Percentiles rank a stretch among this genome's conserved stretches.
These are phyloP conservation scores for Cajanus cajan DNA, from an alignment of 306 rosid species.

Conservation along the genomic window DNA sequence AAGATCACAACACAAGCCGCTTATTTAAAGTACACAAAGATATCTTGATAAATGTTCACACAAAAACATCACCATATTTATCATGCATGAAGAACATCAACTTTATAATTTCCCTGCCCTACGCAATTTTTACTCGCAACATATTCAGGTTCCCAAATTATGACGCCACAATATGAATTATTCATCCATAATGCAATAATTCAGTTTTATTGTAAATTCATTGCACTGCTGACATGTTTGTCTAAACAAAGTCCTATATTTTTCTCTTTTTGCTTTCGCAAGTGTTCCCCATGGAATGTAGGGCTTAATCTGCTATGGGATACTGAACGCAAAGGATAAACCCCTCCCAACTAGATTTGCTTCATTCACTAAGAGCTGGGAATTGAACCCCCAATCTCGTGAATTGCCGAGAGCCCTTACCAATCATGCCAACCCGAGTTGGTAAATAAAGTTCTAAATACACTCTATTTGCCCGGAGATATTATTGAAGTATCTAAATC, in stretches of 20 bases:
- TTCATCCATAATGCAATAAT: conserved; percentile 9
- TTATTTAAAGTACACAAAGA: background rate
- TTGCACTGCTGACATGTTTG: background rate
- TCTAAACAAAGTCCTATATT: background rate
- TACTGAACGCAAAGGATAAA: background rate
- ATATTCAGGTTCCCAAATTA: conserved; percentile 2
- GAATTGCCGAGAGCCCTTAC: background rate
- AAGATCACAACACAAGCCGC: conserved; percentile 27
- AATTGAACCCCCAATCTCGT: background rate
- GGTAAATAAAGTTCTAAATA: background rate
- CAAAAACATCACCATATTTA: background rate
- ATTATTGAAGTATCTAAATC: background rate
- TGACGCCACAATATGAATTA: background rate
- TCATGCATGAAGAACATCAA: conserved; percentile 13
- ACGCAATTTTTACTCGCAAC: background rate
- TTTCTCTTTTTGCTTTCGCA: background rate
- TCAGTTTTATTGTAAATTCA: background rate
- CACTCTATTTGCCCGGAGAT: background rate
- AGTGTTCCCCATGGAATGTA: background rate
- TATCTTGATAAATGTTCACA: background rate
- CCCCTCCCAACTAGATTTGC: background rate
- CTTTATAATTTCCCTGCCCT: background rate
- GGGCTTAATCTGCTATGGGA: background rate
- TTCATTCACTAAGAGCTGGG: background rate
- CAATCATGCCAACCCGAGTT: background rate